Evolutionary conservation across 345 rosid genomes (phyloP).

Genomic region (Clausena lansium): DNA sequence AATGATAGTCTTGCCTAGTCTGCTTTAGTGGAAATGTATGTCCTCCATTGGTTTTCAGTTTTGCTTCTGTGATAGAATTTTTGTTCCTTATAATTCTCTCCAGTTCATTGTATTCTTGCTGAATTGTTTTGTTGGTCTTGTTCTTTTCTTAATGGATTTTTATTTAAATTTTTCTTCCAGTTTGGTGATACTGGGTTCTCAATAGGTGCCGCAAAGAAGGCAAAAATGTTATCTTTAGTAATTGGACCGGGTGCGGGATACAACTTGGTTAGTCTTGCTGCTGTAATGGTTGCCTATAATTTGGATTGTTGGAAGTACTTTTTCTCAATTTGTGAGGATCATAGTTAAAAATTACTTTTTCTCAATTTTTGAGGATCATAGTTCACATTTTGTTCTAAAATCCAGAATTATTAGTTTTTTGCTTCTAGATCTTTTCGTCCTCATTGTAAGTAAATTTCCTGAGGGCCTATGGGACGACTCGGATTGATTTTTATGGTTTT

Average conservation of each 20-base stretch:
- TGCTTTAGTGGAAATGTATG: neutral
- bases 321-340: neutral
- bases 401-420: neutral
- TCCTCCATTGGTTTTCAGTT: neutral
- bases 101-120: neutral
- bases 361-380: neutral
- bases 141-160: neutral
- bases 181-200: slow-evolving; percentile 75
- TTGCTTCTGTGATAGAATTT: neutral
- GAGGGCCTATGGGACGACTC: neutral
- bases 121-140: neutral
- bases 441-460: neutral
- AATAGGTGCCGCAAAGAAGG: slow-evolving; percentile 62
- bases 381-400: neutral
- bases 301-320: neutral
- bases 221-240: slow-evolving; percentile 54
- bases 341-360: neutral
- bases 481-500: neutral
- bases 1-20: neutral
- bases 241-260: slow-evolving; percentile 95
- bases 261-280: slow-evolving; percentile 57
- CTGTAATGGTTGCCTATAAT: neutral
- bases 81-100: neutral
- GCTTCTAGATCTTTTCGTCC: neutral
- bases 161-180: slow-evolving; percentile 26